Base-by-base conservation (phyloP, 257 asterid genomes). In the Osmanthus fragrans region DNA sequence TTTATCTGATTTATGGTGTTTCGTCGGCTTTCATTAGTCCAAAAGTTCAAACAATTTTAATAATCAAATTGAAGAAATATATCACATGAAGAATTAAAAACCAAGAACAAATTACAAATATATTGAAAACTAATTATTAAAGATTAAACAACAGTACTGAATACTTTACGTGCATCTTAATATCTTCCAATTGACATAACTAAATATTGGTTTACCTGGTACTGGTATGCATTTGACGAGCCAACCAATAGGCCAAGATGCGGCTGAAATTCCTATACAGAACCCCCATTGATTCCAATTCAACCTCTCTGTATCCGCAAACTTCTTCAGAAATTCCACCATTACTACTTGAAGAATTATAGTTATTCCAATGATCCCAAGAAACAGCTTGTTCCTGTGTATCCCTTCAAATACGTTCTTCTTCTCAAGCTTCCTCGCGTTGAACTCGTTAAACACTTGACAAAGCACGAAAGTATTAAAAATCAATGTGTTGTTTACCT, bases 201-300 rank as follows among this genome's bases (percentile, higher is more conserved):
- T 71, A 18, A 78, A 79, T 4, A 79, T 9, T 21, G 88, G 85
- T 70, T 63, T 77, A 40, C 78, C 68, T 74, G 87, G 81, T 27
- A 83, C 87, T 58, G 83, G 82, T 10, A 81, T 39, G 74, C 76
- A 84, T 77, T 84, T 86, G 66, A 86, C 80, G 18, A 84, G 73
- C 85, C 80, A 84, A 51, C 85, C 81, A 58, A 84, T 77, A 9
- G 86, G 88, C 88, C 88, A 77, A 49, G 87, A 80, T n/a, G 64
- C 27, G 15, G 84, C 81, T 30, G 85, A 84, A 40, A 84, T 76
- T 42, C 78, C 90, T 2, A 82, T 45, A 70, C 88, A 86, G 7
- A 73, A 58, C 3, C 74, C 84, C 90, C 90, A 86, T 47, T 84
- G 88, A 19, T 76, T 80, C 88, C 82, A 80, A 64, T 80, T 80